These are phyloP conservation scores for Vitis rotundifolia DNA, from an alignment of 164 flowering plant genomes.

Conservation along the genomic window DNA sequence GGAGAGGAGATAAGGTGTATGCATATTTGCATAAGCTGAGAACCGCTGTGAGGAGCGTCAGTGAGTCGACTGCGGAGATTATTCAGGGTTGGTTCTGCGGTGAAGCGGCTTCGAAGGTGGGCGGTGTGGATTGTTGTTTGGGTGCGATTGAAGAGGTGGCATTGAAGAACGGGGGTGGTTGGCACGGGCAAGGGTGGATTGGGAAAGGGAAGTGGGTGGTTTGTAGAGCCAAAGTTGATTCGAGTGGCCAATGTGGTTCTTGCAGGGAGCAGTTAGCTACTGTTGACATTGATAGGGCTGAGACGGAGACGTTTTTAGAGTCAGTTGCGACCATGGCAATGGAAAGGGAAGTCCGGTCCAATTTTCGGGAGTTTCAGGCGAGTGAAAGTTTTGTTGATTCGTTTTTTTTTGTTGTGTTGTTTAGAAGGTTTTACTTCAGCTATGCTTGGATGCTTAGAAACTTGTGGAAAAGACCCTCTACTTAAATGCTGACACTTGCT, in stretches of 20 bases:
- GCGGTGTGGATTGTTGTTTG: conserved; percentile 30
- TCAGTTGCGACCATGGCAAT: conserved; percentile 71
- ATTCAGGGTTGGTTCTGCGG: conserved; percentile 71
- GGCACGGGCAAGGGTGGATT: conserved; percentile 93
- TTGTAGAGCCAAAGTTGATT: conserved; percentile 35
- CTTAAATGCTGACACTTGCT: too few species aligned
- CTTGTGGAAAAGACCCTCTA: too few species aligned
- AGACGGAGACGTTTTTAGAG: conserved; percentile 73
- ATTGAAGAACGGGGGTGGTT: conserved; percentile 83
- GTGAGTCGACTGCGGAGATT: conserved; percentile 44
- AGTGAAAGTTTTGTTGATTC: not conserved
- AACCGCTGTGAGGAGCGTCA: conserved; percentile 45
- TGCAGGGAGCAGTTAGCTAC: conserved; percentile 64
- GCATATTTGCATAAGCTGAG: conserved; percentile 77
- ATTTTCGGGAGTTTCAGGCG: conserved; percentile 74
- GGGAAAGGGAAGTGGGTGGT: conserved; percentile 76
- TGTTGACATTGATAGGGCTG: conserved; percentile 69
- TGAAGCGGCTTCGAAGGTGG: conserved; percentile 36
- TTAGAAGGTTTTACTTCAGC: not conserved
- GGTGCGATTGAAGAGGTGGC: conserved; percentile 41
- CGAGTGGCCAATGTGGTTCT: conserved; percentile 45
- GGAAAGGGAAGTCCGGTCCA: conserved; percentile 65
- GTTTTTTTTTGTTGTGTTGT: not conserved
- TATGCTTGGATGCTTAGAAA: too few species aligned
- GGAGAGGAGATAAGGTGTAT: conserved; percentile 62